Conservation (phyloP, 2,329 filamentous ascomycete species). For the Fusarium humuli region DNA sequence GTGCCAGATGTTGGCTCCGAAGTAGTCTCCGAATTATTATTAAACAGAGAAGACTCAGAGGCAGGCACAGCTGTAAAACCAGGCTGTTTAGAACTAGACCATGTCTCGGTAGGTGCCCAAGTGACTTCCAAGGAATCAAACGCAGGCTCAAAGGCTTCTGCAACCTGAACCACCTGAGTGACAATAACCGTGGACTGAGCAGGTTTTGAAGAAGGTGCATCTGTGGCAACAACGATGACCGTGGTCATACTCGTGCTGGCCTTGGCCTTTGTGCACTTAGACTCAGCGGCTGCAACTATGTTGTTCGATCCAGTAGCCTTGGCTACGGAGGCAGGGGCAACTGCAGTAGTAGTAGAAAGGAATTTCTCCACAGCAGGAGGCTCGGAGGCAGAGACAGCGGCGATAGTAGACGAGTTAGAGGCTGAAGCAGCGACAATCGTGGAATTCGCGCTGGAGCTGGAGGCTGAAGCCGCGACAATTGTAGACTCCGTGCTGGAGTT, state of each 20-base stretch:
- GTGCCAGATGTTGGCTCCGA: background rate
- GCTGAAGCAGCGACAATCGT: too few species aligned
- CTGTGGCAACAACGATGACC: background rate
- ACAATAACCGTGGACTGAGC: background rate
- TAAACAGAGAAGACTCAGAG: background rate
- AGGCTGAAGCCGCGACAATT: too few species aligned
- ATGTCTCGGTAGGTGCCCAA: background rate
- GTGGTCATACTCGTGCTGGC: background rate
- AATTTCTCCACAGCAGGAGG: background rate
- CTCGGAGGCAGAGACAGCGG: background rate
- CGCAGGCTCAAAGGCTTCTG: background rate
- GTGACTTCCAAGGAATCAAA: background rate
- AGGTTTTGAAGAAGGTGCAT: background rate
- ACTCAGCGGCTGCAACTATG: background rate
- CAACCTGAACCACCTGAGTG: background rate
- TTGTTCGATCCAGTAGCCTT: background rate
- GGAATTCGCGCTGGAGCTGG: background rate
- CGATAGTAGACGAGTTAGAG: background rate
- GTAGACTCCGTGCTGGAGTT: background rate
- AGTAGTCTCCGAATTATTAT: background rate
- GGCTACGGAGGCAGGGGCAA: background rate
- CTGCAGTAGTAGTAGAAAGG: background rate
- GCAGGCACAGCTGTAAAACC: background rate
- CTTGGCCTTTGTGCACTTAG: background rate
- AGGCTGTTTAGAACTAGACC: background rate